Evolutionary conservation across 345 rosid species (phyloP).

Genomic region (Physaria fendleri): DNA sequence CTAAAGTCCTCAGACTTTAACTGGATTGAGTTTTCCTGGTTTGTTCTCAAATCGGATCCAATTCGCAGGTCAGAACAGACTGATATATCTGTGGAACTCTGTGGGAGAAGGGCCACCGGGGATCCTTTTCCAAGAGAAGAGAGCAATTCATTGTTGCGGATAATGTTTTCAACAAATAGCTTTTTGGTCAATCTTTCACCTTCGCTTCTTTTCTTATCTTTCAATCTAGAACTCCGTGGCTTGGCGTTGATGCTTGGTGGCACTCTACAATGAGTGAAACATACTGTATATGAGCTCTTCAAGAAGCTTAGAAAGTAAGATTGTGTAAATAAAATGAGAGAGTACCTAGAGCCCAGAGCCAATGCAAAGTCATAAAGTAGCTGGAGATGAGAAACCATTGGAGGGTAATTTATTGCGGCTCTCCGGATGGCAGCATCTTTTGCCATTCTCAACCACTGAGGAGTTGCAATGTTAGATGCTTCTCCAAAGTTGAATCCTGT

Average conservation of each 20-base stretch:
- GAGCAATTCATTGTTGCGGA: constrained; percentile 63
- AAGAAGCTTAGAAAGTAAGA: neutral
- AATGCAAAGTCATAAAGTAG: constrained; percentile 90
- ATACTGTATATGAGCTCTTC: neutral
- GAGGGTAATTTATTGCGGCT: constrained; percentile 93
- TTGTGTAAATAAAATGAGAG: neutral
- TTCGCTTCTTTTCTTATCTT: constrained; percentile 84
- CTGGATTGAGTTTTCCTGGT: constrained; percentile 32
- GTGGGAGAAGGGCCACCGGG: constrained; percentile 66
- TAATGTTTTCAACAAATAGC: constrained; percentile 60
- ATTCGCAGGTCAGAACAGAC: constrained; percentile 60
- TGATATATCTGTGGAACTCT: constrained; percentile 62
- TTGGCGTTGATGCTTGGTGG: constrained; percentile 46
- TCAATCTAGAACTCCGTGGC: constrained; percentile 90
- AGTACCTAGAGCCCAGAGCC: constrained; percentile 75
- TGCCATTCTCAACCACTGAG: constrained; percentile 81
- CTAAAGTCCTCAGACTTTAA: constrained; percentile 34
- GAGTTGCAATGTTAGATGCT: constrained; percentile 98
- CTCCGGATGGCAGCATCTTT: constrained; percentile 94
- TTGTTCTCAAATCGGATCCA: constrained; percentile 55
- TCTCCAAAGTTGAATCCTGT: constrained; percentile 93
- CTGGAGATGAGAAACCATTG: constrained; percentile 99
- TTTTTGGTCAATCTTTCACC: constrained; percentile 81
- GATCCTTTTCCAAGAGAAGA: constrained; percentile 73
- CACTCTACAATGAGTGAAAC: constrained; percentile 43